Evolutionary conservation across 2,329 filamentous ascomycete genomes (phyloP).

Genomic region (Cercospora zeae-maydis): DNA sequence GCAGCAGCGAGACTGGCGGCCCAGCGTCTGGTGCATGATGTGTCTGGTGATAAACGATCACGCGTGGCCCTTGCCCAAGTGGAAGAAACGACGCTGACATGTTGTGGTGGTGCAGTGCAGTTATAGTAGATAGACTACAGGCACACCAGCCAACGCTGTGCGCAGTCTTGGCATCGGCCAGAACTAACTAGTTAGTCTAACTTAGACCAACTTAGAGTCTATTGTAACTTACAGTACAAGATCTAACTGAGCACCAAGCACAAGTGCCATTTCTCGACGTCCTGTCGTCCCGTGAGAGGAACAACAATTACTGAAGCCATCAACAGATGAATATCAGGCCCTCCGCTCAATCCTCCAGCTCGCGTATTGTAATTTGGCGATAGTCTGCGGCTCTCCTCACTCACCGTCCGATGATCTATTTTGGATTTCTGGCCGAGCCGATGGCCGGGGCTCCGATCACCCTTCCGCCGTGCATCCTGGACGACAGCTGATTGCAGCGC

Average conservation of each 20-base stretch:
- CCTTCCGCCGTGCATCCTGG: neutral
- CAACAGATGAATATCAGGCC: neutral
- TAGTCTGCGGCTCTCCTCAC: constrained; percentile 1
- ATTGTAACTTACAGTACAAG: no score
- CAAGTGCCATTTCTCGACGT: neutral
- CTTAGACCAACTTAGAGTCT: no score
- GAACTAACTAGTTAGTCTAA: no score
- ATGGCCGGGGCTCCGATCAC: neutral
- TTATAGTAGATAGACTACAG: no score
- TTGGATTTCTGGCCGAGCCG: neutral
- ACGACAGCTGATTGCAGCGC: neutral
- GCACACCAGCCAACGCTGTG: neutral
- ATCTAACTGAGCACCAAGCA: no score
- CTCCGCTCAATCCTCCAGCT: neutral
- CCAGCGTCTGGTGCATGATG: constrained; percentile 52
- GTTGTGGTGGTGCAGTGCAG: neutral
- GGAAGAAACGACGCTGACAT: constrained; percentile 34
- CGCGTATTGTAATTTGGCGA: neutral
- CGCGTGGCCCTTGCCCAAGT: constrained; percentile 38
- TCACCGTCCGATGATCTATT: neutral
- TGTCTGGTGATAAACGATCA: constrained; percentile 63
- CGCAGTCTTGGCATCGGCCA: neutral
- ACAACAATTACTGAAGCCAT: no score
- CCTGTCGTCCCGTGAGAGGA: no score
- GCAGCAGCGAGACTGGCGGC: constrained; percentile 59